Percentiles rank a stretch among this genome's conserved stretches.
Conservation (phyloP, 2,329 filamentous ascomycete genomes). For the Emydomyces testavorans region DNA sequence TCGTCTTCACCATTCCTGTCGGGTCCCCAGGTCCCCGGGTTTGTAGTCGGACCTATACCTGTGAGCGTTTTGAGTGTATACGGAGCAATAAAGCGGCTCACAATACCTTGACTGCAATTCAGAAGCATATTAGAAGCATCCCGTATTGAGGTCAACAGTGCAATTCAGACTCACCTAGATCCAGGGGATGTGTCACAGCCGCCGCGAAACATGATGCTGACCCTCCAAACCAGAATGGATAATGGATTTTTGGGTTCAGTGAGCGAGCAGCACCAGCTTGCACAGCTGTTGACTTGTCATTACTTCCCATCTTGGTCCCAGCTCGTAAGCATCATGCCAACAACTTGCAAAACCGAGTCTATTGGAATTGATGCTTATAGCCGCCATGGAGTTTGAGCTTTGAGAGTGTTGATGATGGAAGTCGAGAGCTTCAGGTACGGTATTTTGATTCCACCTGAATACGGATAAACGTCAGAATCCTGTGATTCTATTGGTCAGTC, state of each 20-base stretch:
- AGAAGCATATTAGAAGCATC: slow-evolving; percentile 18
- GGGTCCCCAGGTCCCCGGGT: slow-evolving; percentile 65
- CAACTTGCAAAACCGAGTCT: background rate
- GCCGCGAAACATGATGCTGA: slow-evolving; percentile 88
- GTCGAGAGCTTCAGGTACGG: slow-evolving; percentile 2
- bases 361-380: background rate
- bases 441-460: background rate
- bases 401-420: background rate
- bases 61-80: background rate
- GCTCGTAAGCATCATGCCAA: slow-evolving; percentile 12
- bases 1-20: slow-evolving; percentile 73
- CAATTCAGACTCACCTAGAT: slow-evolving; percentile 55
- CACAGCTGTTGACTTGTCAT: slow-evolving; percentile 5
- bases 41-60: slow-evolving; percentile 68
- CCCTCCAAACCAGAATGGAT: slow-evolving; percentile 94
- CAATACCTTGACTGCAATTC: slow-evolving; percentile 44
- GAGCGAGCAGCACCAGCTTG: slow-evolving; percentile 7
- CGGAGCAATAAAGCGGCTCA: slow-evolving; percentile 2
- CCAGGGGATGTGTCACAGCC: slow-evolving; percentile 82
- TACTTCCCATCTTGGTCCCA: slow-evolving; percentile 13
- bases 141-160: background rate
- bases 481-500: background rate
- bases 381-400: background rate
- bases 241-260: slow-evolving; percentile 36
- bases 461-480: background rate